phyloP scores from a whole-genome alignment of 768 basidiomycete species.

The Phlegmacium glaucopus region DNA sequence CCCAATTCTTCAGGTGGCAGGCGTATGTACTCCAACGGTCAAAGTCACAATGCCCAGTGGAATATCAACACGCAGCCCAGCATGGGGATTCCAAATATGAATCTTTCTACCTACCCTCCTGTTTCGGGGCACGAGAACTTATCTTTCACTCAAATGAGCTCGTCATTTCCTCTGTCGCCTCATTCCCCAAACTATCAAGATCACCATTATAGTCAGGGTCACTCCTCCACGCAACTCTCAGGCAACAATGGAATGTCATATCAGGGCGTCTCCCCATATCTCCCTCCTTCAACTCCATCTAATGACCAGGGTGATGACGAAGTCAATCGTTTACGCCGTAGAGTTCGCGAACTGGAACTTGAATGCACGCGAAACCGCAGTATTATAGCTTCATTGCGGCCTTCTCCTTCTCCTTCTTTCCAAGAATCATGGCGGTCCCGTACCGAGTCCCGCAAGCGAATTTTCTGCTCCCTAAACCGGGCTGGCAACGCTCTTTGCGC shows the following conservation, averaged over 20 bases:
- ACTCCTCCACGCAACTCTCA: slow-evolving; percentile 3
- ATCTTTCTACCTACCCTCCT: slow-evolving; percentile 24
- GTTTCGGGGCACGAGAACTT: slow-evolving; percentile 19
- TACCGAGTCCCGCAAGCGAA: slow-evolving; percentile 66
- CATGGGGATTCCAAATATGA: slow-evolving; percentile 23
- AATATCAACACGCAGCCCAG: slow-evolving; percentile 12
- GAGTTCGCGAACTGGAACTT: slow-evolving; percentile 61
- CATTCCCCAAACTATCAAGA: slow-evolving; percentile 23
- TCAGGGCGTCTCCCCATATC: slow-evolving; percentile 7
- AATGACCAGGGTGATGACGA: slow-evolving; percentile 43
- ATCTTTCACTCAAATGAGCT: slow-evolving; percentile 13
- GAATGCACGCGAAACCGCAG: slow-evolving; percentile 48
- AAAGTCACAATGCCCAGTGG: slow-evolving; percentile 15
- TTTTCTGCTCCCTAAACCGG: slow-evolving; percentile 79
- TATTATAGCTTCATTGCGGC: slow-evolving; percentile 23
- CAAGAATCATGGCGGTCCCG: slow-evolving; percentile 66
- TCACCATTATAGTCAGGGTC: no score
- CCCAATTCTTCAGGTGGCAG: slow-evolving; percentile 17
- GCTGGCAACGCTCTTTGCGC: slow-evolving; percentile 87
- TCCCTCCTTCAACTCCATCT: slow-evolving; percentile 23
- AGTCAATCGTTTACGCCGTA: slow-evolving; percentile 50
- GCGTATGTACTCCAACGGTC: slow-evolving; percentile 14
- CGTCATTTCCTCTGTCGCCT: slow-evolving; percentile 31
- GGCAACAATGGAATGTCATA: slow-evolving; percentile 13
- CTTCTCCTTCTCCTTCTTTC: slow-evolving; percentile 39